Conservation (phyloP, 2,329 filamentous ascomycete species). For the Fusarium mexicanum region DNA sequence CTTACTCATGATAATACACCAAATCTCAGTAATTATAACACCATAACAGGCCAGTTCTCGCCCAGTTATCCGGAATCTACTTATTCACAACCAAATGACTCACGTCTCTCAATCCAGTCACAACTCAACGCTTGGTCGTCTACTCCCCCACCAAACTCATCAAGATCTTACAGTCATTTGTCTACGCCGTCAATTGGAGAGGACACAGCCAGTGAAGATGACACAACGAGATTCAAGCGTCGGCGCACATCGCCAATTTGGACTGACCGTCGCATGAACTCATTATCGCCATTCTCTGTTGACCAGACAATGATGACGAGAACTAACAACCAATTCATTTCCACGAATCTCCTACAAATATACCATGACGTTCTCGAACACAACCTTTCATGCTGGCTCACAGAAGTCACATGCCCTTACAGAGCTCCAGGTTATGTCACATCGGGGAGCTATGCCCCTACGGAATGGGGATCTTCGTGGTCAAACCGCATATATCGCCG, state of each 20-base stretch:
- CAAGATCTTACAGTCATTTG: background rate
- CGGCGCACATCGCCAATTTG: constrained; percentile 25
- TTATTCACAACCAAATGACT: constrained; percentile 4
- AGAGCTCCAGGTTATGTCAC: constrained; percentile 25
- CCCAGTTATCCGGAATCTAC: background rate
- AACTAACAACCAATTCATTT: constrained; percentile 39
- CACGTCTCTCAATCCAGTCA: background rate
- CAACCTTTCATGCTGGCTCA: constrained; percentile 40
- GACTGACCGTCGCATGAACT: constrained; percentile 11
- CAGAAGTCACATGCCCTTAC: constrained; percentile 40
- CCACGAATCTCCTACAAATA: constrained; percentile 37
- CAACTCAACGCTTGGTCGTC: constrained; percentile 9
- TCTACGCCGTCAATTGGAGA: constrained; percentile 3
- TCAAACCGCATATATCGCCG: constrained; percentile 41
- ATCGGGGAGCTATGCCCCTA: background rate
- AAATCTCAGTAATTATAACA: background rate
- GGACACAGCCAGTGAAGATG: background rate
- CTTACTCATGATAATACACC: background rate
- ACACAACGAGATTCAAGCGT: constrained; percentile 17
- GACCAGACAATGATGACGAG: constrained; percentile 40
- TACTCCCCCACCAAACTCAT: background rate
- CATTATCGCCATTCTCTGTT: constrained; percentile 34
- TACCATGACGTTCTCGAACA: constrained; percentile 42
- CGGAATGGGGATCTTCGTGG: constrained; percentile 40
- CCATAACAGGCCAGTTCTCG: background rate